Percentiles rank a stretch among this genome's conserved stretches.
Conservation (phyloP, 1,139 yeast species). For the Debaryomycetaceae sp. region DNA sequence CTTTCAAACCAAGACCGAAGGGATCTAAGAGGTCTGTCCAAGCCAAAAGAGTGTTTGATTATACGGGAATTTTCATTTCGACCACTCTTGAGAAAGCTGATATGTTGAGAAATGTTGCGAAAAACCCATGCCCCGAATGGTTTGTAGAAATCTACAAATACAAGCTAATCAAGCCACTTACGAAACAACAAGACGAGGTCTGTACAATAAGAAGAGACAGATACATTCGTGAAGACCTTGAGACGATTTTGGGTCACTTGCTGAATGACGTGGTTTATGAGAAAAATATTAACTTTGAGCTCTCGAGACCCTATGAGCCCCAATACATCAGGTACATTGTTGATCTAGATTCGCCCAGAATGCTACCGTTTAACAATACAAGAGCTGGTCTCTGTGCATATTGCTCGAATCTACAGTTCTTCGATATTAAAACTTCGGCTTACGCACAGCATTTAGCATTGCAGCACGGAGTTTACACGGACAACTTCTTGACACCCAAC, state of each 20-base stretch:
- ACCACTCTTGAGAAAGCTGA: constrained; percentile 2
- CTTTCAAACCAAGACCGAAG: constrained; percentile 6
- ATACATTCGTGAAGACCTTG: constrained; percentile 5
- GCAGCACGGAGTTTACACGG: constrained; percentile 22
- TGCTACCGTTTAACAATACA: constrained; percentile 15
- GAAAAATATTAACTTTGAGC: constrained; percentile 6
- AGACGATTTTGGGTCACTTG: constrained; percentile 1
- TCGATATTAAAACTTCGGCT: constrained; percentile 22
- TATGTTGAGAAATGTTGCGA: constrained; percentile 7
- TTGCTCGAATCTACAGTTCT: constrained; percentile 19
- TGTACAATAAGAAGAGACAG: constrained; percentile 7
- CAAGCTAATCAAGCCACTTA: constrained; percentile 3
- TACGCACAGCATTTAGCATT: constrained; percentile 25
- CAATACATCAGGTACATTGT: constrained; percentile 9
- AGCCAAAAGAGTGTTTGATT: constrained; percentile 6
- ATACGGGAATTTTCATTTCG: constrained; percentile 5
- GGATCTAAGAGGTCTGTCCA: constrained; percentile 8
- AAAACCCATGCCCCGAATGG: constrained; percentile 5
- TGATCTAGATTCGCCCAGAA: constrained; percentile 4
- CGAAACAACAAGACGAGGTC: constrained; percentile 4
- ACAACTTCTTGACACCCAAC: constrained; percentile 17
- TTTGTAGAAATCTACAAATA: constrained; percentile 2
- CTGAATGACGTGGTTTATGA: constrained; percentile 8
- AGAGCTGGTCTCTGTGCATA: constrained; percentile 25
- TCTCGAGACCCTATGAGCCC: constrained; percentile 9